A percentile compares a stretch with the other conserved stretches of the same genome.
phyloP scores from a whole-genome alignment of 192 early-diverging fungal species.

The Mortierella hygrophila region DNA sequence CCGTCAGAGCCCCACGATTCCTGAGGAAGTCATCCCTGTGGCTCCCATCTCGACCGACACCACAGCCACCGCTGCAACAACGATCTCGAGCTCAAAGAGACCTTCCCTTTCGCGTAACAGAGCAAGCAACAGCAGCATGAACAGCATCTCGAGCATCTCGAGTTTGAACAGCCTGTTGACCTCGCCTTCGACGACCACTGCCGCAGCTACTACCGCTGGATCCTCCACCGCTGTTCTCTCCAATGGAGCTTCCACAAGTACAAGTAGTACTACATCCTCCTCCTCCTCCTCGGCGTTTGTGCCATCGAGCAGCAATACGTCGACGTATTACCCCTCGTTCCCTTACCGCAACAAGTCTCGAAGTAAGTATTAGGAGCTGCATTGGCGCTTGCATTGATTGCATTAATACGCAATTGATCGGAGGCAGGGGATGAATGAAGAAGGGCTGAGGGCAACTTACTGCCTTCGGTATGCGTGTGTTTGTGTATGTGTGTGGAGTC shows the following conservation, averaged over 20 bases:
- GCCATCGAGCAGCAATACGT: not conserved
- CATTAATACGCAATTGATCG: not conserved
- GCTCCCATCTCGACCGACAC: not conserved
- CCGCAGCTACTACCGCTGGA: conserved; percentile 13
- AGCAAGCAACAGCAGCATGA: conserved; percentile 19
- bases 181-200: conserved; percentile 25
- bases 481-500: not conserved
- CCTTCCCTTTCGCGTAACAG: conserved; percentile 11
- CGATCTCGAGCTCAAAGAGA: not conserved
- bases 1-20: conserved; percentile 37
- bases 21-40: conserved; percentile 9
- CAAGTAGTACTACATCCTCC: not conserved
- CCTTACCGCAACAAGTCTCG: conserved; percentile 44
- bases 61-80: not conserved
- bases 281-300: not conserved
- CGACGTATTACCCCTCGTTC: conserved; percentile 27
- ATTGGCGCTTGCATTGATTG: not conserved
- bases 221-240: conserved; percentile 28
- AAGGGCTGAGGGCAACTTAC: not conserved
- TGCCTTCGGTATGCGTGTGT: not conserved
- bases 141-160: conserved; percentile 20
- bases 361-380: conserved; percentile 10
- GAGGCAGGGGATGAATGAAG: not conserved
- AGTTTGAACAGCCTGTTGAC: conserved; percentile 28
- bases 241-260: not conserved